A percentile compares a stretch with the other conserved stretches of the same genome.
Conservation (phyloP, 257 asterid species). For the Solanum rostratum region DNA sequence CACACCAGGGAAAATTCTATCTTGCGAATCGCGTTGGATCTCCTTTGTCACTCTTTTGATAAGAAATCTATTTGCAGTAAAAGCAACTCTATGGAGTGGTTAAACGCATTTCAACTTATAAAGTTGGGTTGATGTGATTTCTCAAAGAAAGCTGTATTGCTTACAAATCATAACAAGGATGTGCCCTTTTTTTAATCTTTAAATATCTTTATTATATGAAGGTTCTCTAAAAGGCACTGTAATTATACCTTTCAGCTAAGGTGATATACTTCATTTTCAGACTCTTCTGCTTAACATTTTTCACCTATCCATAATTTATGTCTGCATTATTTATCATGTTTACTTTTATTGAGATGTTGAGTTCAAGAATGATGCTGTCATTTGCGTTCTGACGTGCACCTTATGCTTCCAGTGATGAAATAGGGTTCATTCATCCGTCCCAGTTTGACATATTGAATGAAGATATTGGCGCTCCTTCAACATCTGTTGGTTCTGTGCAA, state of each 20-base stretch:
- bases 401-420: conserved; percentile 54
- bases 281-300: not conserved
- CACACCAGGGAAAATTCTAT: not conserved
- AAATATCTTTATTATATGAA: not conserved
- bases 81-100: not conserved
- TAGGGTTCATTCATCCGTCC: conserved; percentile 84
- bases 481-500: conserved; percentile 2
- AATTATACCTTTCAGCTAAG: not conserved
- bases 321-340: not conserved
- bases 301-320: not conserved
- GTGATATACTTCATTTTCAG: not conserved
- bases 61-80: not conserved
- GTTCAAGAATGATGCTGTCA: not conserved
- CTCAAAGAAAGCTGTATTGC: not conserved
- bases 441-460: conserved; percentile 48
- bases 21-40: not conserved
- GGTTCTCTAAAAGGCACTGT: not conserved
- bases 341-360: not conserved
- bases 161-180: not conserved
- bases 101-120: not conserved
- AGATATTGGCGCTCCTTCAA: conserved; percentile 21
- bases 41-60: not conserved
- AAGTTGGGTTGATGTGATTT: not conserved
- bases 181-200: not conserved
- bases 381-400: not conserved